These are phyloP conservation scores for Coniosporium tulheliwenetii DNA, from an alignment of 2,329 filamentous ascomycete species.

Conservation along the genomic window DNA sequence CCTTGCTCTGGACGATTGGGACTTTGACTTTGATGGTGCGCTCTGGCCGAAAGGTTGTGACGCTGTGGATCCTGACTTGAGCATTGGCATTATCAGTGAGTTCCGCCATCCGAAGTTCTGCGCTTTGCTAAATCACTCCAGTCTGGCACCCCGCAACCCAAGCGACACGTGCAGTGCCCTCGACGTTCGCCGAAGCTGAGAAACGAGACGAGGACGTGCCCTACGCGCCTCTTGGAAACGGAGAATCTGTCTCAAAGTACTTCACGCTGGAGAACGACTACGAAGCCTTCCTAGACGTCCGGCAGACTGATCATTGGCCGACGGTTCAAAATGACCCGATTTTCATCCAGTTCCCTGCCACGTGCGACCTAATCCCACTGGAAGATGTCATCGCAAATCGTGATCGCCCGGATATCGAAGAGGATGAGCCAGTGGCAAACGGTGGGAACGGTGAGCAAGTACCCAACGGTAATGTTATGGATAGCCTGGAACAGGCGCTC, in stretches of 20 bases:
- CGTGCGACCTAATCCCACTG: slow-evolving; percentile 25
- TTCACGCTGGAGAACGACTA: slow-evolving; percentile 26
- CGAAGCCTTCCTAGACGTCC: slow-evolving; percentile 28
- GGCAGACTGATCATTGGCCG: slow-evolving; percentile 33
- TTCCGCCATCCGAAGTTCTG: background rate
- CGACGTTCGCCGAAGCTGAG: slow-evolving; percentile 27
- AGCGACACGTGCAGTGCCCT: slow-evolving; percentile 24
- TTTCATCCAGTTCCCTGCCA: slow-evolving; percentile 27
- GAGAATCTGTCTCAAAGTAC: slow-evolving; percentile 34
- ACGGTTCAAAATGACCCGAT: slow-evolving; percentile 33
- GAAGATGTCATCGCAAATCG: slow-evolving; percentile 26
- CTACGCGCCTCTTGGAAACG: slow-evolving; percentile 19
- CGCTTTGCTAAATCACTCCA: background rate
- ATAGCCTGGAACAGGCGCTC: slow-evolving; percentile 5
- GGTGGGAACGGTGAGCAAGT: background rate
- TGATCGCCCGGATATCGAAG: slow-evolving; percentile 17
- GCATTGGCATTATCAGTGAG: slow-evolving; percentile 25
- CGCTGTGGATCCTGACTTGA: slow-evolving; percentile 25
- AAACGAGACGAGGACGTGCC: slow-evolving; percentile 23
- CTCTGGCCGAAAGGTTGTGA: slow-evolving; percentile 29
- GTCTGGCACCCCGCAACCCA: slow-evolving; percentile 27
- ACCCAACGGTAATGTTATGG: slow-evolving; percentile 7
- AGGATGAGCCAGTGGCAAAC: slow-evolving; percentile 1
- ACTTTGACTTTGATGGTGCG: slow-evolving; percentile 27
- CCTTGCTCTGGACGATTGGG: slow-evolving; percentile 19